A percentile compares a stretch with the other conserved stretches of the same genome.
These are phyloP conservation scores for Phtheirospermum japonicum DNA, from an alignment of 257 asterid genomes.

Conservation along the genomic window DNA sequence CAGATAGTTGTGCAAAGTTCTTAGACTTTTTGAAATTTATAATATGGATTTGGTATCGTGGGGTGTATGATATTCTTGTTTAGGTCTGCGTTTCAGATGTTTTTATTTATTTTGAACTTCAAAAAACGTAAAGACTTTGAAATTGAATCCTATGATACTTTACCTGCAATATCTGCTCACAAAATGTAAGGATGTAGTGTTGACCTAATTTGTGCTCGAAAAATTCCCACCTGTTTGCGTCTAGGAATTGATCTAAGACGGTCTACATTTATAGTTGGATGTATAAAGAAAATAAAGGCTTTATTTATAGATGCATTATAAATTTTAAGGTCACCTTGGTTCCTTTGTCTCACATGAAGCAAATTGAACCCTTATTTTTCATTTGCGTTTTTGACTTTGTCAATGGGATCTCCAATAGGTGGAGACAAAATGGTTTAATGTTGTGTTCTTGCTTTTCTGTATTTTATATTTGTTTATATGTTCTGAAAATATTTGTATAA, in stretches of 20 bases:
- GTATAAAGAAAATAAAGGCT: conserved; percentile 3
- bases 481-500: too few species aligned
- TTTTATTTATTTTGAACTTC: not conserved
- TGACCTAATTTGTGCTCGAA: not conserved
- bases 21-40: too few species aligned
- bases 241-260: not conserved
- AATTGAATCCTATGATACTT: not conserved
- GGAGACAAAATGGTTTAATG: too few species aligned
- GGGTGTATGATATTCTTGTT: conserved; percentile 53
- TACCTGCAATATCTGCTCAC: not conserved
- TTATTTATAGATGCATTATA: not conserved
- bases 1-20: too few species aligned
- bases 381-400: not conserved
- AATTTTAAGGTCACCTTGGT: not conserved
- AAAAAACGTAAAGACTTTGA: not conserved
- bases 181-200: not conserved
- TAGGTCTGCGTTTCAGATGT: not conserved
- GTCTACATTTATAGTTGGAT: not conserved
- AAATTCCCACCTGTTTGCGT: conserved; percentile 6
- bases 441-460: too few species aligned
- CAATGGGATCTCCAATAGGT: too few species aligned
- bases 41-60: conserved; percentile 67
- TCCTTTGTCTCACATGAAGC: conserved; percentile 7
- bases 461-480: too few species aligned
- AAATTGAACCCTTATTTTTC: conserved; percentile 2